Conservation (phyloP, 306 rosid species). For the Pachyrhizus erosus region DNA sequence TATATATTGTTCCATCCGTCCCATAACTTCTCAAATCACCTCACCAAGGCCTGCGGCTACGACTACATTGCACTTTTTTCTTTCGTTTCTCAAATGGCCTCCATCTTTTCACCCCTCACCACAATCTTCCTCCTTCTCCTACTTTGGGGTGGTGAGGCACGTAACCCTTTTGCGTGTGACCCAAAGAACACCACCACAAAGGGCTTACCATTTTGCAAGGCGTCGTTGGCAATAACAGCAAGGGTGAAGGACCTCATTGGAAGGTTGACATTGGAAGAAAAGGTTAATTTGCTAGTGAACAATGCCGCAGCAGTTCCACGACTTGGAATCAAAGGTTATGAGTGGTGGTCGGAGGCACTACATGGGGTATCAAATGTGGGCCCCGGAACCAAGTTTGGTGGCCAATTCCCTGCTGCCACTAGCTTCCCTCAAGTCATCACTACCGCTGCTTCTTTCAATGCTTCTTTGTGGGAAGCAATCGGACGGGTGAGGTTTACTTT, state of each 20-base stretch:
- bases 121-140: not conserved
- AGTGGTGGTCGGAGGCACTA: constrained; percentile 96
- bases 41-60: not conserved
- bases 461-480: constrained; percentile 79
- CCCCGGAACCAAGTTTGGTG: constrained; percentile 76
- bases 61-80: not conserved
- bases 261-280: constrained; percentile 73
- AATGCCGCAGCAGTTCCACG: constrained; percentile 71
- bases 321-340: constrained; percentile 76
- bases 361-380: constrained; percentile 93
- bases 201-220: constrained; percentile 57
- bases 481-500: constrained; percentile 71
- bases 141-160: constrained; percentile 39
- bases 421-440: constrained; percentile 94
- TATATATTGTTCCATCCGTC: constrained; percentile 31
- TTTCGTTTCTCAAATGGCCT: constrained; percentile 41
- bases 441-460: constrained; percentile 85
- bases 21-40: constrained; percentile 9
- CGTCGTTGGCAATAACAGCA: constrained; percentile 39
- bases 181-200: constrained; percentile 48
- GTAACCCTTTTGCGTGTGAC: constrained; percentile 76
- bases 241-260: constrained; percentile 76
- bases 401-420: constrained; percentile 75
- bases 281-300: constrained; percentile 66
- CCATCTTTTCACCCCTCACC: constrained; percentile 29